phyloP scores from a whole-genome alignment of 2,329 filamentous ascomycete species.

The Diplodia sapinea region DNA sequence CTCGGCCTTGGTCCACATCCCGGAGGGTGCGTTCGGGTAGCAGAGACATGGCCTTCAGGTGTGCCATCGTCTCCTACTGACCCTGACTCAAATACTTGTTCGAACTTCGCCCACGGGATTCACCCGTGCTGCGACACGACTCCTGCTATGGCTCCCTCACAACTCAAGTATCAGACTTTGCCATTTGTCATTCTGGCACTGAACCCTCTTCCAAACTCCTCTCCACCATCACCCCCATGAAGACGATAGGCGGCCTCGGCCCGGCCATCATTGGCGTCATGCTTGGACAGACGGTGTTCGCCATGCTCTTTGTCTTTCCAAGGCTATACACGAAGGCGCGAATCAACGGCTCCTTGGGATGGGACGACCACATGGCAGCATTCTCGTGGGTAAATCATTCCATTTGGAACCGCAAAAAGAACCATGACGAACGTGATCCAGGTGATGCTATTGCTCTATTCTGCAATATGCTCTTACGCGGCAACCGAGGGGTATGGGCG shows the following conservation, averaged over 20 bases:
- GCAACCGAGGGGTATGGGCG: slow-evolving; percentile 40
- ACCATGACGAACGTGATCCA: slow-evolving; percentile 28
- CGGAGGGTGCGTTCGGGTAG: neutral
- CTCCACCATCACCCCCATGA: slow-evolving; percentile 12
- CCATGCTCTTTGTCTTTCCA: slow-evolving; percentile 38
- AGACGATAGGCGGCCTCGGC: slow-evolving; percentile 19
- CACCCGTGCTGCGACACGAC: neutral
- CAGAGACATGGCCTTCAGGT: neutral
- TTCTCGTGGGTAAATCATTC: slow-evolving; percentile 26
- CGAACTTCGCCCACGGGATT: neutral
- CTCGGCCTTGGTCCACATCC: neutral
- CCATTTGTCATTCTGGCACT: neutral
- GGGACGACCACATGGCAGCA: slow-evolving; percentile 41
- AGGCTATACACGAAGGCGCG: slow-evolving; percentile 41
- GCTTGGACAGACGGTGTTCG: slow-evolving; percentile 41
- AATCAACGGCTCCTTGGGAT: slow-evolving; percentile 40
- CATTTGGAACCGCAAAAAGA: neutral
- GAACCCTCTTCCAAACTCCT: neutral
- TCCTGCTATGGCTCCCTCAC: neutral
- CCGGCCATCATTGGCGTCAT: slow-evolving; percentile 35
- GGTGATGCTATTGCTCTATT: slow-evolving; percentile 40
- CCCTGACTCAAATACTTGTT: slow-evolving; percentile 7
- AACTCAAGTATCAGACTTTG: neutral
- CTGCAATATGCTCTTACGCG: slow-evolving; percentile 38
- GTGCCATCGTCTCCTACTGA: neutral